A percentile compares a stretch with the other conserved stretches of the same genome.
Evolutionary conservation across 768 basidiomycete genomes (phyloP).

Genomic region (Boletus subcaerulescens): DNA sequence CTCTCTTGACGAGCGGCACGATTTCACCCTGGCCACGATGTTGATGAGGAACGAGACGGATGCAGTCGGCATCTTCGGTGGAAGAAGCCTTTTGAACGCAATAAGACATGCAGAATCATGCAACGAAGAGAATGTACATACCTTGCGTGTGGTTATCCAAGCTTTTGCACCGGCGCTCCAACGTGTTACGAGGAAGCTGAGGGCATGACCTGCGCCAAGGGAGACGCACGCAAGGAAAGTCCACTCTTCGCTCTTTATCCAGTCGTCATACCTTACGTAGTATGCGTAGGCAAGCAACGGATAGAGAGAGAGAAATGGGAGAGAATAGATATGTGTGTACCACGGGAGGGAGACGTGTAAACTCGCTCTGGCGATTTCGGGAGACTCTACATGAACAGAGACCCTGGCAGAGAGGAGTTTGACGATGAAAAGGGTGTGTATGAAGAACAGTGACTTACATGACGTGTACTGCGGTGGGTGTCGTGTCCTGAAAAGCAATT

Average conservation of each 20-base stretch:
- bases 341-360: slow-evolving; percentile 66
- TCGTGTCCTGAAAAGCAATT: not conserved
- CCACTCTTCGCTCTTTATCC: slow-evolving; percentile 95
- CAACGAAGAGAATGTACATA: slow-evolving; percentile 27
- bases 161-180: slow-evolving; percentile 84
- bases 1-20: slow-evolving; percentile 67
- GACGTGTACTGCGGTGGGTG: slow-evolving; percentile 8
- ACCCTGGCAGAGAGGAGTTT: slow-evolving; percentile 27
- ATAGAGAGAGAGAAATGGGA: slow-evolving; percentile 79
- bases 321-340: slow-evolving; percentile 67
- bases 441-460: slow-evolving; percentile 11
- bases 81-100: slow-evolving; percentile 47
- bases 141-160: slow-evolving; percentile 76
- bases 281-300: slow-evolving; percentile 89
- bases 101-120: not conserved
- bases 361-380: slow-evolving; percentile 66
- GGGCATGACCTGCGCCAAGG: slow-evolving; percentile 82
- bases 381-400: slow-evolving; percentile 53
- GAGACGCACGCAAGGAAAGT: slow-evolving; percentile 90
- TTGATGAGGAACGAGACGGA: slow-evolving; percentile 74
- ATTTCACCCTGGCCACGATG: slow-evolving; percentile 92
- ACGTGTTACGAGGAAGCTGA: slow-evolving; percentile 87
- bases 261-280: slow-evolving; percentile 85
- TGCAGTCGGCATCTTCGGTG: slow-evolving; percentile 70
- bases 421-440: not conserved